Evolutionary conservation across 2,329 filamentous ascomycete genomes (phyloP).

Genomic region (Elsinoe fawcettii): DNA sequence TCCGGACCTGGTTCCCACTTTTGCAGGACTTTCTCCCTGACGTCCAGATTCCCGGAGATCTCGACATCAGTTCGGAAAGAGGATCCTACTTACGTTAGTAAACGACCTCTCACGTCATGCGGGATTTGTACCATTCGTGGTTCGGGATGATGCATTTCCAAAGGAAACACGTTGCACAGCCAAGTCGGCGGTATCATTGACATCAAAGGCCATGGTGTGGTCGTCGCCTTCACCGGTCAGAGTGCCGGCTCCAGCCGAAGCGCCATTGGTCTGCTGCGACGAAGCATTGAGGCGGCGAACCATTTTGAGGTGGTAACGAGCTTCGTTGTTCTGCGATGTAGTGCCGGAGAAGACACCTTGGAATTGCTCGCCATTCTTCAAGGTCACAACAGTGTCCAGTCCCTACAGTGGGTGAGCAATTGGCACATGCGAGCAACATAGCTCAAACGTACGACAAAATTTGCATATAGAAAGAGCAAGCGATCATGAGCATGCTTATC

Average conservation of each 20-base stretch:
- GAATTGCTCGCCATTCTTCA: slow-evolving; percentile 54
- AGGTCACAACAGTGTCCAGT: slow-evolving; percentile 46
- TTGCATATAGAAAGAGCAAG: slow-evolving; percentile 51
- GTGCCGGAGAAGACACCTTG: slow-evolving; percentile 54
- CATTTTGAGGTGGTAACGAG: slow-evolving; percentile 58
- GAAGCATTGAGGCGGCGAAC: slow-evolving; percentile 44
- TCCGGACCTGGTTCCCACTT: slow-evolving; percentile 68
- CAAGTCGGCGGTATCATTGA: slow-evolving; percentile 53
- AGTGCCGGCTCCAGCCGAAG: slow-evolving; percentile 32
- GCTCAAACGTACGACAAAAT: slow-evolving; percentile 46
- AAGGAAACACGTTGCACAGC: slow-evolving; percentile 46
- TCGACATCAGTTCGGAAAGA: slow-evolving; percentile 81
- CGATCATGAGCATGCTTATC: slow-evolving; percentile 55
- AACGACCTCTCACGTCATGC: neutral
- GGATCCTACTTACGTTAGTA: slow-evolving; percentile 36
- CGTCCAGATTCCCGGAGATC: slow-evolving; percentile 61
- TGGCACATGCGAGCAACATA: neutral
- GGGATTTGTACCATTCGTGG: slow-evolving; percentile 48
- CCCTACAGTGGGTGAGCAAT: slow-evolving; percentile 39
- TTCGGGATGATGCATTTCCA: slow-evolving; percentile 43
- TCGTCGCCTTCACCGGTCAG: slow-evolving; percentile 43
- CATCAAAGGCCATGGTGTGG: slow-evolving; percentile 52
- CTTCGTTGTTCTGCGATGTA: slow-evolving; percentile 43
- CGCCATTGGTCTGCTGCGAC: slow-evolving; percentile 41
- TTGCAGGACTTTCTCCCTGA: slow-evolving; percentile 67